Conservation (phyloP, 805 yeast genomes). For the Zygosaccharomyces pseudorouxii region DNA sequence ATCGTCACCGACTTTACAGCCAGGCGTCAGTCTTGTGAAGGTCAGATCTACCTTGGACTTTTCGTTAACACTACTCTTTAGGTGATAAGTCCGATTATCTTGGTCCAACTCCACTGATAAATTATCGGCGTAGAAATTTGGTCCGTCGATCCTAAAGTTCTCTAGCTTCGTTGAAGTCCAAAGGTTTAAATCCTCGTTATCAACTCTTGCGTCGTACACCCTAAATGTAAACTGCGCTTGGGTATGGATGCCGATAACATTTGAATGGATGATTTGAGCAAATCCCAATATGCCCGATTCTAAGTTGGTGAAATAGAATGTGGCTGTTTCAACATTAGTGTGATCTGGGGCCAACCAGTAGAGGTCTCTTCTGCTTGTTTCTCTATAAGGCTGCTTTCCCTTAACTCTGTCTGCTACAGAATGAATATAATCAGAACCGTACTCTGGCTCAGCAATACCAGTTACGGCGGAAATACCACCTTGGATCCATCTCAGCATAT, state of each 20-base stretch:
- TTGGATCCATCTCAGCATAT: constrained; percentile 78
- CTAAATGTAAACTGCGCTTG: constrained; percentile 94
- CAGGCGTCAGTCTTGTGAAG: constrained; percentile 60
- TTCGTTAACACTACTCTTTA: constrained; percentile 60
- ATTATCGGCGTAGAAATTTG: constrained; percentile 75
- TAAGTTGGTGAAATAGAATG: constrained; percentile 74
- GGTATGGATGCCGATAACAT: constrained; percentile 78
- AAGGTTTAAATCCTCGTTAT: constrained; percentile 32
- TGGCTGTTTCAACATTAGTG: constrained; percentile 94
- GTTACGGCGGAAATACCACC: constrained; percentile 89
- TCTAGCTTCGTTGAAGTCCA: constrained; percentile 94
- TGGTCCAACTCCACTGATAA: constrained; percentile 58
- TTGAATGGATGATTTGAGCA: constrained; percentile 92
- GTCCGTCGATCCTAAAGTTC: constrained; percentile 66
- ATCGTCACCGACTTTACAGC: constrained; percentile 85
- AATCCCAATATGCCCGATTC: constrained; percentile 69
- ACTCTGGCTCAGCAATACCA: constrained; percentile 96
- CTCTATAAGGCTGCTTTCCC: constrained; percentile 53
- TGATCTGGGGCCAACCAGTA: constrained; percentile 67
- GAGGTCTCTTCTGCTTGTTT: constrained; percentile 62
- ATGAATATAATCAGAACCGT: constrained; percentile 88
- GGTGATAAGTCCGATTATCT: constrained; percentile 49
- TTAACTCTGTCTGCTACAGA: constrained; percentile 64
- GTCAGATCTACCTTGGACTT: constrained; percentile 68
- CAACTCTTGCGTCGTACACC: constrained; percentile 43